Conservation (phyloP, 2,329 filamentous ascomycete genomes). For the Cladobotryum protrusum region DNA sequence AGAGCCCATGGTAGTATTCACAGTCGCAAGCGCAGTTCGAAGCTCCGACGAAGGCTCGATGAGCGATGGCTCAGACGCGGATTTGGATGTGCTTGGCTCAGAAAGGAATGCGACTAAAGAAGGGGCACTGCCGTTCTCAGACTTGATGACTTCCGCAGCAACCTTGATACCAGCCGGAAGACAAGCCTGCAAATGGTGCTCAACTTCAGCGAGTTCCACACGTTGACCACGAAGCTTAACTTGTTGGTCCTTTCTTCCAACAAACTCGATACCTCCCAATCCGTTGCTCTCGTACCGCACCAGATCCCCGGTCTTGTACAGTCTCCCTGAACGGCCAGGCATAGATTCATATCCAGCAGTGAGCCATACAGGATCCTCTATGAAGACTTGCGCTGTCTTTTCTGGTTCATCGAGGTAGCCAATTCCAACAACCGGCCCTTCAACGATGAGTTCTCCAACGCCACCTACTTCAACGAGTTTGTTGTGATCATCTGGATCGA, state of each 20-base stretch:
- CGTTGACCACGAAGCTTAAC: constrained; percentile 62
- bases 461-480: constrained; percentile 41
- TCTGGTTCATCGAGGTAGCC: constrained; percentile 54
- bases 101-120: constrained; percentile 41
- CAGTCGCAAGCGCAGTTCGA: constrained; percentile 22
- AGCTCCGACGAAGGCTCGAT: constrained; percentile 28
- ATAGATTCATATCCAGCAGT: constrained; percentile 29
- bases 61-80: constrained; percentile 16
- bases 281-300: constrained; percentile 48
- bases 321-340: constrained; percentile 34
- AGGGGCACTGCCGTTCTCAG: constrained; percentile 34
- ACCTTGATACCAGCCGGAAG: constrained; percentile 38
- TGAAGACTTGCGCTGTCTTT: constrained; percentile 53
- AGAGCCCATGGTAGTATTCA: constrained; percentile 27
- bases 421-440: constrained; percentile 54
- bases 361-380: constrained; percentile 49
- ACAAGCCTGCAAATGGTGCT: constrained; percentile 41
- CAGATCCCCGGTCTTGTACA: constrained; percentile 57
- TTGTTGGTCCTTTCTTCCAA: constrained; percentile 61
- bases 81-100: constrained; percentile 15
- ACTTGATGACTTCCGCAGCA: constrained; percentile 43
- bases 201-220: constrained; percentile 53
- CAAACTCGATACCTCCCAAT: constrained; percentile 48
- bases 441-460: constrained; percentile 48
- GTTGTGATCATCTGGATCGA: constrained; percentile 42